Evolutionary conservation across 2,329 filamentous ascomycete species (phyloP), one percentile per base, ranked within the genome.

Genomic region (Cadophora sp.): DNA sequence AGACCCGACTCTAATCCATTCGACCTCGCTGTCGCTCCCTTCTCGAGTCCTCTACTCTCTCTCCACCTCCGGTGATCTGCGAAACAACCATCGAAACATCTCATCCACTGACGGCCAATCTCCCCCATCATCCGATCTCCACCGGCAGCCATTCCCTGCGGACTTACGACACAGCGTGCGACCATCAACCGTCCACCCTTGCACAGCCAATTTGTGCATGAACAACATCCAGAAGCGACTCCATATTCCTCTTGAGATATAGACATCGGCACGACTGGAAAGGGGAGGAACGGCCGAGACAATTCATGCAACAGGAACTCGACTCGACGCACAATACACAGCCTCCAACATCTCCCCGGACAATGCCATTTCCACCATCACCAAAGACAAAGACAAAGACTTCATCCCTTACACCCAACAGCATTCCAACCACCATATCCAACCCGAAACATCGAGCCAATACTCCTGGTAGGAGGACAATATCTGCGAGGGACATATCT

Each of bases 241-340:
- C 53, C 9, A 41, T 59, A 24, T 11, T 30, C 24, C 39, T 22
- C 20, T 45, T 2, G 39, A 47, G 33, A 59, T 59, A 59, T 30
- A 50, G 22, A 50, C 14, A 11, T 65, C 43, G 27, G 51, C 24
- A 60, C 36, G 16, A 18, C 58, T 51, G 41, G 59, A 65, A 72
- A 68, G 30, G 66, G 70, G 63, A 73, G 56, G 67, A 56, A 43
- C 43, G 58, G 51, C 67, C 67, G 66, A 68, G 62, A 68, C 66
- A 65, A 18, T 69, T 67, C 47, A 68, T 70, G 69, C 68, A 56
- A 65, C 53, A 61, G 43, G 53, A 30, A 30, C 27, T 30, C 27
- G 27, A 30, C 27, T 30, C 27, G 4, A 30, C 27, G 27, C 4
- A 30, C 27, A 30, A 30, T 30, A 30, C 27, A 30, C 27, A 4